Conservation (phyloP, 2,329 filamentous ascomycete genomes). For the Fusarium verrucosum region DNA sequence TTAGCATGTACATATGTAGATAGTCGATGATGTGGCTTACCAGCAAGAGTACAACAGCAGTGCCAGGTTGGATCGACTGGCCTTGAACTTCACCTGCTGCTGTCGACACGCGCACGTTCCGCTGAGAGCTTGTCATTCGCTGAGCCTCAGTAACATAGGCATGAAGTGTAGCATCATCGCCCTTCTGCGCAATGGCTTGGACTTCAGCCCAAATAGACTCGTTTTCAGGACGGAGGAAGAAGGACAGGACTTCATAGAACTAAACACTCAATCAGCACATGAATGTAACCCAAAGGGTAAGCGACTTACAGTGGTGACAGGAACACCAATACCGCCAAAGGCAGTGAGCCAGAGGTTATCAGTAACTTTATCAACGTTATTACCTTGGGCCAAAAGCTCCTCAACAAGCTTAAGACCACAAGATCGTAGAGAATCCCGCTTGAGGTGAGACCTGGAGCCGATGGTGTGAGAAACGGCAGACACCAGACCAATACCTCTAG, state of each 20-base stretch:
- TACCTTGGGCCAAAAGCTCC: constrained; percentile 49
- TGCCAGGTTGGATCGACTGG: constrained; percentile 52
- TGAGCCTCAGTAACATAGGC: constrained; percentile 54
- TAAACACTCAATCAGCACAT: constrained; percentile 29
- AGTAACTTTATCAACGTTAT: constrained; percentile 47
- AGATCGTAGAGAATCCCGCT: constrained; percentile 51
- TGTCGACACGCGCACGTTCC: constrained; percentile 51
- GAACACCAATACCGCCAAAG: constrained; percentile 53
- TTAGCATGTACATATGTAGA: constrained; percentile 6
- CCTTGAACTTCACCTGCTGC: constrained; percentile 50
- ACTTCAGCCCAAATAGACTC: constrained; percentile 55
- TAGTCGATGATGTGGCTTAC: constrained; percentile 43
- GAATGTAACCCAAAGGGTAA: fast-evolving
- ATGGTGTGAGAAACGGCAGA: constrained; percentile 44
- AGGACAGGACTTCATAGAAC: constrained; percentile 57
- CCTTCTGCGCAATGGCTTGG: constrained; percentile 50
- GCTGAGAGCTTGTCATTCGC: constrained; percentile 53
- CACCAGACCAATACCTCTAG: constrained; percentile 46
- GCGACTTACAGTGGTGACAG: constrained; percentile 50
- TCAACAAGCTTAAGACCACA: constrained; percentile 53
- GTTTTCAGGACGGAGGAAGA: constrained; percentile 54
- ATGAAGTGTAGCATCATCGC: constrained; percentile 48
- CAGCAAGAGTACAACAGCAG: constrained; percentile 52
- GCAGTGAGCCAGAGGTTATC: constrained; percentile 53
- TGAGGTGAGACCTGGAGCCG: constrained; percentile 44